These are phyloP conservation scores for Umbelopsis sp. DNA, from an alignment of 192 early-diverging fungal genomes.

Conservation along the genomic window DNA sequence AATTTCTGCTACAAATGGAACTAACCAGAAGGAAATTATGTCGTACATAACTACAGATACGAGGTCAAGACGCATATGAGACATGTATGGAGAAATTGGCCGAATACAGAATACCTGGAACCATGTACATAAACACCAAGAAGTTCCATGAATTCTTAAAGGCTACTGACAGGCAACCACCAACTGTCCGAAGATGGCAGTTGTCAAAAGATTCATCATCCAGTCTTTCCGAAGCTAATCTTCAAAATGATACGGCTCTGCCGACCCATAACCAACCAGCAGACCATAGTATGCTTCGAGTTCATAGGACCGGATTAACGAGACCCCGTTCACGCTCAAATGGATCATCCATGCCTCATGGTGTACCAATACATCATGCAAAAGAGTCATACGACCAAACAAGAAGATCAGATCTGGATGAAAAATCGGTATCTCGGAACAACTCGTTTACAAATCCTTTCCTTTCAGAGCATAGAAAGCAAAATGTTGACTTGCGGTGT, in stretches of 20 bases:
- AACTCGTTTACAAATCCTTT: not conserved
- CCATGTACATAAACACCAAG: constrained; percentile 22
- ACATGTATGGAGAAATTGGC: constrained; percentile 20
- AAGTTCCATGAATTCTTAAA: constrained; percentile 19
- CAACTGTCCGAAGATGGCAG: not conserved
- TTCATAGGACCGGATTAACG: not conserved
- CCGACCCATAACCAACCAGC: not conserved
- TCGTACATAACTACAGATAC: constrained; percentile 16
- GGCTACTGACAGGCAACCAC: constrained; percentile 8
- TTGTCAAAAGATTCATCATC: not conserved
- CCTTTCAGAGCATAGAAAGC: not conserved
- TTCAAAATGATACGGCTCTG: not conserved
- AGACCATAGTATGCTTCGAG: not conserved
- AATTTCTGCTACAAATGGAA: constrained; percentile 1
- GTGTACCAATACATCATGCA: too few relatives aligned
- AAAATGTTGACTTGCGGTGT: not conserved
- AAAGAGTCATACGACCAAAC: too few relatives aligned
- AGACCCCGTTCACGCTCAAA: constrained; percentile 6
- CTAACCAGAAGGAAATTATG: constrained; percentile 11
- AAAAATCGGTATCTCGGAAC: not conserved
- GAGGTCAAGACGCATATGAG: constrained; percentile 12
- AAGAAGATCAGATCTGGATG: too few relatives aligned
- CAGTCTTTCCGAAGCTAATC: not conserved
- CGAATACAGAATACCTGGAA: constrained; percentile 21
- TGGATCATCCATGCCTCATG: not conserved